These are phyloP conservation scores for Backusella luteola DNA, from an alignment of 192 early-diverging fungal genomes.

Conservation along the genomic window DNA sequence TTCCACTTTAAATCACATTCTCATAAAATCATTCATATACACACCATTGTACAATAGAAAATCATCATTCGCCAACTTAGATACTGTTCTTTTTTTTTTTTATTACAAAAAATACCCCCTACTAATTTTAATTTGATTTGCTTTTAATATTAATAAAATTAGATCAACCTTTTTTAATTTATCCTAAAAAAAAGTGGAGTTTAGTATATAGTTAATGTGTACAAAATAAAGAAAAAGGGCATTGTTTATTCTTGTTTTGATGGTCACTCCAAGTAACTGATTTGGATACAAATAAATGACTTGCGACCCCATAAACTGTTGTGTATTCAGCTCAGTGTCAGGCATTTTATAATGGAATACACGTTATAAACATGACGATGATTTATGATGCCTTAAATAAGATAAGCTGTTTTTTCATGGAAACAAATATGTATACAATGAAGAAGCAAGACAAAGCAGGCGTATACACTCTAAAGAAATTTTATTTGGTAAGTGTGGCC, in stretches of 20 bases:
- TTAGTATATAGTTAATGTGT: not conserved
- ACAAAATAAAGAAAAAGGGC: not conserved
- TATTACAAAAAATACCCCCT: not conserved
- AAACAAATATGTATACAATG: too few relatives aligned
- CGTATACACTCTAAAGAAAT: not conserved
- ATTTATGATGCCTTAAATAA: too few relatives aligned
- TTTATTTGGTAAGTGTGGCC: not conserved
- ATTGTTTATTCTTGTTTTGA: not conserved
- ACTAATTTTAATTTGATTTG: not conserved
- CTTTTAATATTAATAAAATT: constrained; percentile 7
- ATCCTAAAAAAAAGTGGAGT: not conserved
- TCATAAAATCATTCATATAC: constrained; percentile 1
- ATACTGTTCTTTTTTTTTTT: not conserved
- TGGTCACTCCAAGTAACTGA: not conserved
- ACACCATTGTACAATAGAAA: constrained; percentile 5
- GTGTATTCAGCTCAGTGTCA: not conserved
- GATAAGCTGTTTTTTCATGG: too few relatives aligned
- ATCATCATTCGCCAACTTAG: not conserved
- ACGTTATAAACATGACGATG: too few relatives aligned
- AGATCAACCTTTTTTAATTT: not conserved
- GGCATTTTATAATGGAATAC: not conserved
- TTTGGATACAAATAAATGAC: not conserved
- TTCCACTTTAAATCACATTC: not conserved
- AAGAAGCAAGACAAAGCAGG: too few relatives aligned
- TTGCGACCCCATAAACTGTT: not conserved